Evolutionary conservation across 75 land plant genomes (phyloP).

Genomic region (Larix kaempferi): DNA sequence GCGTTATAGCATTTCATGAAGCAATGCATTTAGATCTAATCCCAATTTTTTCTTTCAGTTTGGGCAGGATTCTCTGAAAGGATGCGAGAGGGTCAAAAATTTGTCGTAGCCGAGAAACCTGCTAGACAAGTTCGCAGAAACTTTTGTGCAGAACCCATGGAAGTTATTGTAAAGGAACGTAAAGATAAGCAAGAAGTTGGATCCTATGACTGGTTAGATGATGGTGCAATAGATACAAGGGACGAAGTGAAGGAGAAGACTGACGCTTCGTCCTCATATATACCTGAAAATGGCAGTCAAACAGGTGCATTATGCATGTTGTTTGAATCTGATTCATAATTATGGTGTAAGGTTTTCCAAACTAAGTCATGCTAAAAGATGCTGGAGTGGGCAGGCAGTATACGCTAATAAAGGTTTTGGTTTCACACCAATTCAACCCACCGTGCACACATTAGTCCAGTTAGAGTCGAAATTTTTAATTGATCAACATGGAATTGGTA

Average conservation of each 20-base stretch:
- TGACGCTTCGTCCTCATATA: neutral
- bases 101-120: slow-evolving; percentile 76
- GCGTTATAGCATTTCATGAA: neutral
- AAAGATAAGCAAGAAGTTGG: slow-evolving; percentile 22
- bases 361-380: neutral
- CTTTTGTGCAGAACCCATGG: slow-evolving; percentile 50
- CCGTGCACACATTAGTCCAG: neutral
- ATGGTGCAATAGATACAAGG: neutral
- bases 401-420: neutral
- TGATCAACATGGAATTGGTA: neutral
- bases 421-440: neutral
- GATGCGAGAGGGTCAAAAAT: slow-evolving; percentile 75
- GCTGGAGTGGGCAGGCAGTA: neutral
- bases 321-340: neutral
- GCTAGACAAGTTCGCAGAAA: slow-evolving; percentile 50
- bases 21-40: neutral
- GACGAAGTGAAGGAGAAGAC: neutral
- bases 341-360: neutral
- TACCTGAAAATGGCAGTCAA: neutral
- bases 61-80: slow-evolving; percentile 96
- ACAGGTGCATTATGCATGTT: neutral
- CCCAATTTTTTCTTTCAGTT: slow-evolving; percentile 36
- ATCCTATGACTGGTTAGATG: slow-evolving; percentile 29
- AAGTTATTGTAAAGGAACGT: slow-evolving; percentile 40
- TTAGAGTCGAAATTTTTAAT: neutral